Evolutionary conservation across 208 protist species (phyloP).

Genomic region (Leishmania amazonensis): DNA sequence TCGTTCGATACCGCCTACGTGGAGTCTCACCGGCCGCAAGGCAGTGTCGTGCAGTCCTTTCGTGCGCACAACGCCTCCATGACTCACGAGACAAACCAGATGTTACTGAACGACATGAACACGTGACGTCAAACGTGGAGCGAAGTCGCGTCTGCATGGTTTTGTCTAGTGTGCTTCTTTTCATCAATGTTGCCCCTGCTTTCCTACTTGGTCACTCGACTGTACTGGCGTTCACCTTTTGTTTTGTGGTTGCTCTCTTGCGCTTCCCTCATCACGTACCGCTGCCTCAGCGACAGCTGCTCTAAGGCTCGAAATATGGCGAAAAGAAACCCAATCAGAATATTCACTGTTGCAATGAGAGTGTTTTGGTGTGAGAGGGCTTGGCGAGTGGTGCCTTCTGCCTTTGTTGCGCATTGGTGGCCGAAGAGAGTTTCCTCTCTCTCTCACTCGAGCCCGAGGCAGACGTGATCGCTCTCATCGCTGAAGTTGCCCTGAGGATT

Average conservation of each 20-base stretch:
- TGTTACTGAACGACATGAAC: constrained; percentile 2
- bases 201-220: neutral
- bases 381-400: neutral
- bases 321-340: neutral
- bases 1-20: constrained; percentile 49
- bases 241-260: neutral
- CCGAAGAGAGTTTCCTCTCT: constrained; percentile 7
- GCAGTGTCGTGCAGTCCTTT: constrained; percentile 36
- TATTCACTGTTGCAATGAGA: neutral
- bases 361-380: neutral
- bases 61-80: constrained; percentile 24
- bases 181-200: neutral
- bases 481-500: neutral
- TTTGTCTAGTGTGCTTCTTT: neutral
- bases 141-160: neutral
- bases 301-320: neutral
- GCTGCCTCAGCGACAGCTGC: neutral
- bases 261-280: neutral
- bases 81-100: constrained; percentile 7
- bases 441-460: neutral
- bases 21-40: constrained; percentile 6
- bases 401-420: neutral
- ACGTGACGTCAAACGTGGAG: neutral
- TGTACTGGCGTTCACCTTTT: neutral
- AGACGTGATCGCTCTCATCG: neutral